Conservation (phyloP, 1,284 basidiomycete species). For the Cryptococcus jaspeensis region DNA sequence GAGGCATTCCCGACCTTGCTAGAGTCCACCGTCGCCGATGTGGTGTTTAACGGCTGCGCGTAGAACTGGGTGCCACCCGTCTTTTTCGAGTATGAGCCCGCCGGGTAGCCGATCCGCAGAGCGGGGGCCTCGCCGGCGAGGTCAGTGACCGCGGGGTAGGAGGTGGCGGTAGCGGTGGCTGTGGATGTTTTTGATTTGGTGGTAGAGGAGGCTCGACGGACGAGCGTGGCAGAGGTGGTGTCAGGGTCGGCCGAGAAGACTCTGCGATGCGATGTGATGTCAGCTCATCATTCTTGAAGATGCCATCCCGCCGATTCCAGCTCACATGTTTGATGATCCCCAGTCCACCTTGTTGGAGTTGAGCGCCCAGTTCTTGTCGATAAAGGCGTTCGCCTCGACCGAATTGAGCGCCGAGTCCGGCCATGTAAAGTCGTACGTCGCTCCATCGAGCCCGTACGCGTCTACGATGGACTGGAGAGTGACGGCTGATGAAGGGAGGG, state of each 20-base stretch:
- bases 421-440: conserved; percentile 24
- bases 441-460: conserved; percentile 12
- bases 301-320: neutral
- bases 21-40: conserved; percentile 6
- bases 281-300: neutral
- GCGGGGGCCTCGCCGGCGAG: conserved; percentile 32
- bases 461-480: conserved; percentile 3
- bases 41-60: conserved; percentile 32
- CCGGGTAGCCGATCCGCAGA: conserved; percentile 45
- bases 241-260: conserved; percentile 36
- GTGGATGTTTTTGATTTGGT: conserved; percentile 8
- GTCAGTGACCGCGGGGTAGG: conserved; percentile 23
- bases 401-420: conserved; percentile 28
- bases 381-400: conserved; percentile 23
- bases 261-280: conserved; percentile 9
- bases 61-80: conserved; percentile 52
- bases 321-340: conserved; percentile 35
- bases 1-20: conserved; percentile 18
- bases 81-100: conserved; percentile 44
- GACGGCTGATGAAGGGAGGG: conserved; percentile 2
- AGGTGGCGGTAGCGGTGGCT: conserved; percentile 10
- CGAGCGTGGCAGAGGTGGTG: conserved; percentile 23
- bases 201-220: conserved; percentile 14
- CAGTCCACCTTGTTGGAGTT: conserved; percentile 33
- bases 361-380: conserved; percentile 36